These are phyloP conservation scores for Eimeria maxima DNA, from an alignment of 169 alveolate genomes.

Conservation along the genomic window DNA sequence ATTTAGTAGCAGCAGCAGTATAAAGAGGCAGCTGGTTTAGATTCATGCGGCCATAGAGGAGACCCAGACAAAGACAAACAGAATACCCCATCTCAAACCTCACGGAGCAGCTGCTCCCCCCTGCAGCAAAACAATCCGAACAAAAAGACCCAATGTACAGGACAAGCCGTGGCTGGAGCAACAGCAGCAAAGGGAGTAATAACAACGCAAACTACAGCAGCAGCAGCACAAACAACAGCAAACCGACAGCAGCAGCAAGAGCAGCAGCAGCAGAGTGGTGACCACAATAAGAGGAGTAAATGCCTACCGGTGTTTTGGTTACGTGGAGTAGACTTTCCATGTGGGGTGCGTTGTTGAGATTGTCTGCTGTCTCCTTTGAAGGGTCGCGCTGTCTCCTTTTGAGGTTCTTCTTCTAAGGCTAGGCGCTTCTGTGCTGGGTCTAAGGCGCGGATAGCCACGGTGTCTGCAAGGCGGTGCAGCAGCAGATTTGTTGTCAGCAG, in stretches of 20 bases:
- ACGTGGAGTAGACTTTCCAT: conserved; percentile 14
- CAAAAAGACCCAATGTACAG: neutral
- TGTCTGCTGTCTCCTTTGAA: neutral
- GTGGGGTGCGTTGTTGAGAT: neutral
- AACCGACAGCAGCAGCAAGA: neutral
- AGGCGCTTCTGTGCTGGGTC: conserved; percentile 77
- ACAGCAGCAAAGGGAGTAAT: neutral
- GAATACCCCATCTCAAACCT: conserved; percentile 78
- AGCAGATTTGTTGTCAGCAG: conserved; percentile 65
- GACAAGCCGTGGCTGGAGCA: neutral
- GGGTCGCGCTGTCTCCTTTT: neutral
- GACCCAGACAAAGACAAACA: conserved; percentile 64
- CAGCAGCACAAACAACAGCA: conserved; percentile 1
- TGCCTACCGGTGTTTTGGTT: neutral
- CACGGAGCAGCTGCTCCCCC: conserved; percentile 21
- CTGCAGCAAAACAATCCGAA: neutral
- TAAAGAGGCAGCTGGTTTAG: conserved; percentile 41
- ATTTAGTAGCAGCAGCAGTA: neutral
- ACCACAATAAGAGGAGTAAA: too few species aligned
- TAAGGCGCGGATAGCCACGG: conserved; percentile 53
- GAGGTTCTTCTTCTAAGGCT: neutral
- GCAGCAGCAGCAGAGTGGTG: neutral
- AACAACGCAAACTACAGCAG: neutral
- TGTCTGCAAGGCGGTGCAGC: conserved; percentile 69
- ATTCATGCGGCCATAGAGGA: conserved; percentile 63